Evolutionary conservation across 306 rosid species (phyloP).

Genomic region (Quercus alba): DNA sequence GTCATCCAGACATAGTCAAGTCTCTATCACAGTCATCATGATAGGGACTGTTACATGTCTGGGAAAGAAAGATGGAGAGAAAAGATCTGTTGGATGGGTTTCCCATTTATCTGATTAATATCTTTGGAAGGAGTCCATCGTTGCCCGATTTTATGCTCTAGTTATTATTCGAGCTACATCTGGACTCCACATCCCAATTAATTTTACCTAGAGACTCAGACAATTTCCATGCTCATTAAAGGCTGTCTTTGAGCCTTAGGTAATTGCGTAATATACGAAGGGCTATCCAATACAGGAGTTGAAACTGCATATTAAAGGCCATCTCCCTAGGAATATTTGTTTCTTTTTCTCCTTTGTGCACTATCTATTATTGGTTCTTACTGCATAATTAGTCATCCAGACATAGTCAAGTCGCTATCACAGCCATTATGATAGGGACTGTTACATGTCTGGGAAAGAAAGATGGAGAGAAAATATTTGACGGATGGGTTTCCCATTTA

Average conservation of each 20-base stretch:
- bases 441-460: conserved; percentile 4
- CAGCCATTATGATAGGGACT: not conserved
- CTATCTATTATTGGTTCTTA: not conserved
- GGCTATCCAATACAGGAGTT: not conserved
- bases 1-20: not conserved
- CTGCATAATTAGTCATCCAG: not conserved
- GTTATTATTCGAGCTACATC: not conserved
- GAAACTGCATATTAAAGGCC: not conserved
- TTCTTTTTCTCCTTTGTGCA: too few relatives aligned
- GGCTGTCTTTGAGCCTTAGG: not conserved
- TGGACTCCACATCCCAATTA: not conserved
- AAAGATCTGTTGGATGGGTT: not conserved
- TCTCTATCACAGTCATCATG: not conserved
- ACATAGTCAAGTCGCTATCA: not conserved
- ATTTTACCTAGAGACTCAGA: not conserved
- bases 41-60: not conserved
- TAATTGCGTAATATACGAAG: not conserved
- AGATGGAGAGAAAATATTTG: not conserved
- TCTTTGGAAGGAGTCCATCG: not conserved
- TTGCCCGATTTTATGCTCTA: not conserved
- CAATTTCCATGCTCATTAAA: too few relatives aligned
- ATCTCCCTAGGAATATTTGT: not conserved
- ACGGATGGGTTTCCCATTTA: not conserved
- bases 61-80: not conserved
- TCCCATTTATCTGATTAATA: not conserved